A percentile compares a stretch with the other conserved stretches of the same genome.
Evolutionary conservation across 2,329 filamentous ascomycete species (phyloP).

Genomic region (Claviceps pazoutovae): DNA sequence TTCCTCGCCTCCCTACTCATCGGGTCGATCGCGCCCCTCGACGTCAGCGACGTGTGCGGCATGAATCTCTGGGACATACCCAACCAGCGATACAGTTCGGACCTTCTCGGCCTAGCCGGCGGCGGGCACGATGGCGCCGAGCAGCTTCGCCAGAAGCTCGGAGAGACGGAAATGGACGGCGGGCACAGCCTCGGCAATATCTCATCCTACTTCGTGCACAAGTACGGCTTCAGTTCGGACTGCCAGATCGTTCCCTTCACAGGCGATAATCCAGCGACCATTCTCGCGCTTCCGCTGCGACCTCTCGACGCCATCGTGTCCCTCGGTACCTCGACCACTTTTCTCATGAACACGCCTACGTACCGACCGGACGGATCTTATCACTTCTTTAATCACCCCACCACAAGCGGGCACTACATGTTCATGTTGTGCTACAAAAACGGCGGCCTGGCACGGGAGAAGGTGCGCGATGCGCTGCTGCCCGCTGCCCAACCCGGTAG

Average conservation of each 20-base stretch:
- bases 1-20: conserved; percentile 87
- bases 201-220: conserved; percentile 61
- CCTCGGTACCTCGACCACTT: conserved; percentile 88
- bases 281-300: conserved; percentile 75
- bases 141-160: conserved; percentile 64
- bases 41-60: conserved; percentile 87
- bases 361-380: conserved; percentile 84
- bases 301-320: conserved; percentile 89
- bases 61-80: conserved; percentile 95
- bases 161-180: conserved; percentile 65
- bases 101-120: conserved; percentile 61
- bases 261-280: conserved; percentile 91
- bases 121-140: conserved; percentile 47
- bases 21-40: conserved; percentile 72
- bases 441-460: conserved; percentile 81
- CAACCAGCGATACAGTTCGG: conserved; percentile 56
- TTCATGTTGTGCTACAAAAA: conserved; percentile 99
- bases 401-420: conserved; percentile 85
- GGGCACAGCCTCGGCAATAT: conserved; percentile 65
- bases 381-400: conserved; percentile 97
- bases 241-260: conserved; percentile 79
- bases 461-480: conserved; percentile 71
- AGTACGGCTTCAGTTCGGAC: conserved; percentile 62
- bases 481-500: conserved; percentile 28
- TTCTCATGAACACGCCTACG: conserved; percentile 89